Evolutionary conservation across 2,329 filamentous ascomycete genomes (phyloP), one percentile per base, ranked within the genome.

Genomic region (Microdochium paspali): DNA sequence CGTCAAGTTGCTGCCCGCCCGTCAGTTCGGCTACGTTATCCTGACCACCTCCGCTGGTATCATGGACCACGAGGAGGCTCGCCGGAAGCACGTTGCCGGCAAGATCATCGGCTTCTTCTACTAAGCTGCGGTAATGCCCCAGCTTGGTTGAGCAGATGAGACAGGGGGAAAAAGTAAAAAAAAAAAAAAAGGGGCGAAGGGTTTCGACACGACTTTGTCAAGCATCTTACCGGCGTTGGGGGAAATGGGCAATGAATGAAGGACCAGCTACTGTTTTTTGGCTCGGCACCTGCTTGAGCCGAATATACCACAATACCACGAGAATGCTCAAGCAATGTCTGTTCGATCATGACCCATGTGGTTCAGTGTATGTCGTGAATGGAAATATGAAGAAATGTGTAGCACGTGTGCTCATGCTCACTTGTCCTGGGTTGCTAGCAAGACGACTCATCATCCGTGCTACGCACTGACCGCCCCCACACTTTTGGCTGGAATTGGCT

Each of bases 101-200:
- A 98, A 98, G 85, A 88, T 98, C 75, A 88, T 97, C 64, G 93
- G 93, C 65, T 98, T 97, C 85, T 96, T 96, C 82, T 97, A 96
- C 82, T 96, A 93, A 65, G 62, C 54, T 44, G 42, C 9, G 18
- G 23, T 15, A 44, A 18, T n/a, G 6, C 23, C 42, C 20, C 32
- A 40, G 32, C n/a, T 40, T 46, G 45, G 53, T 58, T 52, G 55
- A 51, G 56, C 58, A 63, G 58, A 54, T 58, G 58, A 61, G 57
- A 54, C 30, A 28, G n/a, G 35, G 13, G 32, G 30, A 30, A 31
- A 46, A 50, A 46, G 40, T 44, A 45, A 52, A 44, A 31, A 46
- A 50, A 46, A 42, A 44, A 45, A 52, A 44, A 47, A 18, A 21
- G 47, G 23, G 49, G 47, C 47, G 42, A 47, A 4, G 15, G 35